Evolutionary conservation across 75 land plant genomes (phyloP), one percentile per base, ranked within the genome.

Genomic region (Cryptomeria japonica): DNA sequence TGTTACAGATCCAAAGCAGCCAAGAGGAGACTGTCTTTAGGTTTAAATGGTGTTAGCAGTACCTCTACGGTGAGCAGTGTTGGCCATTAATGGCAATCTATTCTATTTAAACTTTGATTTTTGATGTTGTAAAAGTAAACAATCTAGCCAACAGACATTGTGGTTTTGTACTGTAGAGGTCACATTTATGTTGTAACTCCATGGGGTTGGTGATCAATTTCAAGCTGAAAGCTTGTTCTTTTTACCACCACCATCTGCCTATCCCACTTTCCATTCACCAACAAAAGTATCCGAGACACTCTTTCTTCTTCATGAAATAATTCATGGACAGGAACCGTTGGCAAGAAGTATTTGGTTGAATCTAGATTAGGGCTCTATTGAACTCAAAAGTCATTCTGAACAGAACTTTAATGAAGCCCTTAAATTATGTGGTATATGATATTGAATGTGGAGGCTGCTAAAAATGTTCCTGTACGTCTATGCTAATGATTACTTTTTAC

Each of bases 1-100:
- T 96, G 98, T 89, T 96, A 93, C 84, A 90, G 98, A 70, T 87
- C 96, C 84, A 96, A 96, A 85, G 95, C 93, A 64, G 95, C 98
- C 19, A 96, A 93, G 88, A 88, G 97, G 84, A 91, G 96, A 75
- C 86, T 96, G 77, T 80, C 90, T 47, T 75, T 75, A 31, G 90
- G 64, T 85, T 3, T 85, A 34, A 75, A 75, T 75, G 77, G 77
- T 34, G 37, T 75, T 75, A 75, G 77, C 77, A 75, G 77, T 34
- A 75, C 15, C 77, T 75, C 77, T 38, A 31, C 77, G 12, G 34
- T 75, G 77, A 75, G 37, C 77, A 75, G 37, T 75, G 77, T 75
- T 34, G 77, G 77, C 3, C 34, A 75, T 75, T 75, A 75, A 75
- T 34, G 37, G 16, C 16, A 75, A 32, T 32, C 16, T 34, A 11